Conservation (phyloP, 2,329 filamentous ascomycete genomes). For the Trichophyton benhamiae region DNA sequence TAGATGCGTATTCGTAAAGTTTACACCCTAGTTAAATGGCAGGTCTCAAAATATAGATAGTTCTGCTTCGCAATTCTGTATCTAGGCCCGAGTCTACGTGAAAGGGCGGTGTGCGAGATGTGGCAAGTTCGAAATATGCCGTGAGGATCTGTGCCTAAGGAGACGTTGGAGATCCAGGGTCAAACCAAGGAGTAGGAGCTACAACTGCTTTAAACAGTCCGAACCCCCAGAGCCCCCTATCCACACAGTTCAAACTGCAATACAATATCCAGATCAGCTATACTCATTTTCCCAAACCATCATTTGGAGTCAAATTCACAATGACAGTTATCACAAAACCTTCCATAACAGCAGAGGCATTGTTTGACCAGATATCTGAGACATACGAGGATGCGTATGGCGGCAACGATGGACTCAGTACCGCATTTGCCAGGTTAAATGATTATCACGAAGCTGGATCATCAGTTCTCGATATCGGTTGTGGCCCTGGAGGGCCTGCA, state of each 20-base stretch:
- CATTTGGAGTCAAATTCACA: background rate
- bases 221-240: background rate
- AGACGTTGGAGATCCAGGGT: background rate
- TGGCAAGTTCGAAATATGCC: background rate
- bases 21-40: background rate
- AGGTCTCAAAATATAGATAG: background rate
- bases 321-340: constrained; percentile 1
- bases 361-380: background rate
- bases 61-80: background rate
- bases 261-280: background rate
- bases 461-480: constrained; percentile 14
- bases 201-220: background rate
- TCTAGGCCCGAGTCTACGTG: background rate
- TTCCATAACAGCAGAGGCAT: background rate
- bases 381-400: constrained; percentile 13
- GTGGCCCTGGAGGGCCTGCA: constrained; percentile 14
- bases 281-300: background rate
- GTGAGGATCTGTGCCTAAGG: background rate
- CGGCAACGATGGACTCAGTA: constrained; percentile 6
- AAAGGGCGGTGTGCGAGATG: background rate
- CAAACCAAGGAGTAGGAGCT: background rate
- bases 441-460: constrained; percentile 2
- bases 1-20: background rate
- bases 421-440: constrained; percentile 5
- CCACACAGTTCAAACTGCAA: background rate